A percentile compares a stretch with the other conserved stretches of the same genome.
Conservation (phyloP, 345 rosid genomes). For the Camelina laxa region DNA sequence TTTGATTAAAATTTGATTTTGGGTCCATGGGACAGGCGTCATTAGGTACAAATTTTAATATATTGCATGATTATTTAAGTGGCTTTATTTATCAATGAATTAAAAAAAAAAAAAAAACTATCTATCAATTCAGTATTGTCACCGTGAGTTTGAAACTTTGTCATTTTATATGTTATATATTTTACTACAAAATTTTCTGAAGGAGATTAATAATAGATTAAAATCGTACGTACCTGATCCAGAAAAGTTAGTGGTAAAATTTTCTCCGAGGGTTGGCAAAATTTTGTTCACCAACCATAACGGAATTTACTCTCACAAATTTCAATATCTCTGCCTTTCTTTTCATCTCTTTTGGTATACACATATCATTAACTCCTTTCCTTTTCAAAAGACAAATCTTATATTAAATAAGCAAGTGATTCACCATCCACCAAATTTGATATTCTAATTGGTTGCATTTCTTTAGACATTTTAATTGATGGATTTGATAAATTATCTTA, state of each 20-base stretch:
- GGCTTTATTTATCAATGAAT: conserved; percentile 27
- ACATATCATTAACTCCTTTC: conserved; percentile 43
- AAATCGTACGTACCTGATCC: conserved; percentile 18
- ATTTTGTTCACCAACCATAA: conserved; percentile 58
- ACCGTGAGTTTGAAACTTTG: conserved; percentile 21
- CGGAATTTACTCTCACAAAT: conserved; percentile 44
- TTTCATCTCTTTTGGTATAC: conserved; percentile 37
- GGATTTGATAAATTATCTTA: conserved; percentile 4
- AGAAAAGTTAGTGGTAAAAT: conserved; percentile 37
- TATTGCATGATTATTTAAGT: conserved; percentile 33
- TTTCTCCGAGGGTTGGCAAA: conserved; percentile 52
- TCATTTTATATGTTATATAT: not conserved
- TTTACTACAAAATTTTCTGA: not conserved
- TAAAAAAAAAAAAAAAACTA: conserved; percentile 22
- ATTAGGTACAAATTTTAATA: conserved; percentile 33
- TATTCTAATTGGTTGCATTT: conserved; percentile 23
- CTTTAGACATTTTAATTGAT: conserved; percentile 3
- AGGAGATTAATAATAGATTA: conserved; percentile 21
- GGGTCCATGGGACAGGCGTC: conserved; percentile 48
- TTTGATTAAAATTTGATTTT: conserved; percentile 38
- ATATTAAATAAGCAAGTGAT: conserved; percentile 31
- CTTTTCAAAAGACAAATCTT: conserved; percentile 36
- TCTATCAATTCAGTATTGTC: conserved; percentile 32
- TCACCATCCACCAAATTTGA: conserved; percentile 40
- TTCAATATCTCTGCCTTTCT: conserved; percentile 38